These are phyloP conservation scores for Arachnopeziza araneosa DNA, from an alignment of 2,329 filamentous ascomycete species.

Conservation along the genomic window DNA sequence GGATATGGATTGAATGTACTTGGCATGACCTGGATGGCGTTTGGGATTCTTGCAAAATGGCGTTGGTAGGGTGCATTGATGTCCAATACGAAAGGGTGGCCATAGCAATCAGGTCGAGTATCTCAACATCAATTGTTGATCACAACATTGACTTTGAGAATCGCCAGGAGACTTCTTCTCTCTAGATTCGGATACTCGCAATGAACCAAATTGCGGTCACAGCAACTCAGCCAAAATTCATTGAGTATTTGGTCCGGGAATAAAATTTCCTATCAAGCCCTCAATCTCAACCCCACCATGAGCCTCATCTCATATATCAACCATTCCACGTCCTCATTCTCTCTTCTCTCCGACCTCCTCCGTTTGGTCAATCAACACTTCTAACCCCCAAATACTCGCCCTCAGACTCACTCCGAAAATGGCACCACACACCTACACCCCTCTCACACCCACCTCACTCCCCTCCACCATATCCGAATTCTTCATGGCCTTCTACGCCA, in stretches of 20 bases:
- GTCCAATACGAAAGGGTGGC: neutral
- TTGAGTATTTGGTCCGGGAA: neutral
- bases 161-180: neutral
- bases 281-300: neutral
- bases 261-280: neutral
- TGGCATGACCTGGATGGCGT: neutral
- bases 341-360: neutral
- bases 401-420: neutral
- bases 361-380: neutral
- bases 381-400: too few relatives aligned
- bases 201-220: neutral
- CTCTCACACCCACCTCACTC: neutral
- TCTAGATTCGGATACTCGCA: neutral
- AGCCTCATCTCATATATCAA: neutral
- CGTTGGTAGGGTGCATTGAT: neutral
- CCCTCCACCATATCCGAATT: conserved; percentile 29
- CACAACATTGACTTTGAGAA: neutral
- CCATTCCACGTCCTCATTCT: neutral
- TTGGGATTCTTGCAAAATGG: neutral
- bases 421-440: conserved; percentile 6
- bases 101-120: too few relatives aligned
- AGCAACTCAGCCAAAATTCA: neutral
- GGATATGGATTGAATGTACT: conserved; percentile 36
- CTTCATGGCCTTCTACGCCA: conserved; percentile 66
- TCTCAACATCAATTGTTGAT: too few relatives aligned